A percentile compares a stretch with the other conserved stretches of the same genome.
These are phyloP conservation scores for Kitagawia praeruptora DNA, from an alignment of 129 eudicot genomes.

Conservation along the genomic window DNA sequence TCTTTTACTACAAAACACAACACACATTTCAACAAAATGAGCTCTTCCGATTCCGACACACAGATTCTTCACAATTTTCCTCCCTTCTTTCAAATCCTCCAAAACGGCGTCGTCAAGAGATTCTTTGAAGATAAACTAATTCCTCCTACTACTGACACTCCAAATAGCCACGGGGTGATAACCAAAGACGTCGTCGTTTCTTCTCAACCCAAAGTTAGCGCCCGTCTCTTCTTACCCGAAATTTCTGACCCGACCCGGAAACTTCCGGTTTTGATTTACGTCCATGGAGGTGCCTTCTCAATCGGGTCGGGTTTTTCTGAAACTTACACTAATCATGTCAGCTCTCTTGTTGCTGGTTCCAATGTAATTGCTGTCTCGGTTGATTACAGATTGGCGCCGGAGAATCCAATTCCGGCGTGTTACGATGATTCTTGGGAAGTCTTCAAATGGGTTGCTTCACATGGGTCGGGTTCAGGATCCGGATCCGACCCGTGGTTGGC, in stretches of 20 bases:
- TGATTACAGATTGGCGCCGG: neutral
- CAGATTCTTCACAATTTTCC: neutral
- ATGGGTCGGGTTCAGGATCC: constrained; percentile 8
- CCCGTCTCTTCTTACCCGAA: neutral
- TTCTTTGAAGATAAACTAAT: neutral
- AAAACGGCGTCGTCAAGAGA: neutral
- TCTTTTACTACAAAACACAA: neutral
- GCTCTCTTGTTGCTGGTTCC: neutral
- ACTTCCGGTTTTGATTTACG: neutral
- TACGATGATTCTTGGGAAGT: constrained; percentile 50
- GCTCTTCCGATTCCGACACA: neutral
- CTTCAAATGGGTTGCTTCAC: constrained; percentile 40
- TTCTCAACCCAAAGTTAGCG: neutral
- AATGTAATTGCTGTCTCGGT: neutral
- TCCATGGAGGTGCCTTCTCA: neutral
- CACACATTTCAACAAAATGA: neutral
- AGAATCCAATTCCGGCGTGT: neutral
- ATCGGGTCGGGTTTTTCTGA: constrained; percentile 1
- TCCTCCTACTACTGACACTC: neutral
- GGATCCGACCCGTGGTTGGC: constrained; percentile 50
- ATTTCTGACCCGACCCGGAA: constrained; percentile 3
- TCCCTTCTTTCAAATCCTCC: neutral
- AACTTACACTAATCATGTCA: neutral
- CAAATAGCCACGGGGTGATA: neutral
- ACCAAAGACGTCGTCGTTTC: neutral